Base-by-base conservation (phyloP, 2,329 filamentous ascomycete species). In the Trichoderma koningii region DNA sequence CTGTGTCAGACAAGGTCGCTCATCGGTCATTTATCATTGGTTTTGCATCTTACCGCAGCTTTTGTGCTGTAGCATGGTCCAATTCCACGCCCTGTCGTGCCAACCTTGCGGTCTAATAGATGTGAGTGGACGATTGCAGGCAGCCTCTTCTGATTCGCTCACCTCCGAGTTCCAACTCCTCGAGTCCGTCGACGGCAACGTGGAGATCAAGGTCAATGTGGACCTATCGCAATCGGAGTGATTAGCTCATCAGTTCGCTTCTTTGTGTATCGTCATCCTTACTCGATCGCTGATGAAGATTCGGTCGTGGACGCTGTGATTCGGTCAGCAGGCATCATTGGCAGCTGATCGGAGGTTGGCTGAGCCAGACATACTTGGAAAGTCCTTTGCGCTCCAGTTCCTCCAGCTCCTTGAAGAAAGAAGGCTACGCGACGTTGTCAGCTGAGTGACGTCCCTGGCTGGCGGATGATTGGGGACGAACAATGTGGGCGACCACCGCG, bases 181-280 rank as follows among this genome's bases (percentile, higher is more conserved):
- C 88, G 9, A 91, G 81, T 4, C 89, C 89, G 70, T 92, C 90
- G 15, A 90, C 87, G 67, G 85, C 79, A 65, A 84, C 82, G 75
- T 90, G 88, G 42, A 91, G 76, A 71, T 89, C 84, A 66, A 90
- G 83, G 72, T 87, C 82, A 66, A 90, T 80, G 72, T 89, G 85
- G 68, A 83, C 34, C 34, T 38, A 14, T 38, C 14, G 9, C 34
- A 34, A 10, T 34, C 30, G 12, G 12, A 38, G 12, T 38, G 34
- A 14, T 38, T 14, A 38, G 34, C 14, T 38, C 3, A 14, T 14
- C 3, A 5, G 10, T 14, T 38, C 34, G 34, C 34, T 14, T 14
- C 14, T 14, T 12, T 14, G 5, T 14, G 34, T 2, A 38, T 38
- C 5, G 5, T 38, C 34, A 14, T 38, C 34, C 34, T 14, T 38